Evolutionary conservation across 2,329 filamentous ascomycete species (phyloP), one percentile per base, ranked within the genome.

Genomic region (Aureobasidium sp.): DNA sequence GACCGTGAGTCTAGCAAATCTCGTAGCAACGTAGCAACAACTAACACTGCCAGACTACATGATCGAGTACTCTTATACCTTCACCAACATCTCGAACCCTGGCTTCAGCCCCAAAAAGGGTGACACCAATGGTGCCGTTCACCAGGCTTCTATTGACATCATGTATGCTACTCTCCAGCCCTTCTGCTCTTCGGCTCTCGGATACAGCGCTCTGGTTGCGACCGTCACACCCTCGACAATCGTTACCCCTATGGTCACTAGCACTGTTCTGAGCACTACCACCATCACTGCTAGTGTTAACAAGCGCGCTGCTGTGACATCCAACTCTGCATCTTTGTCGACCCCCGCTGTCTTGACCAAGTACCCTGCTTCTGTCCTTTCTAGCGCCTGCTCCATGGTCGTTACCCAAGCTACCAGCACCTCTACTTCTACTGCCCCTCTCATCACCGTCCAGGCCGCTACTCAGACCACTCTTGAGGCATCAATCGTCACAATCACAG

Each of bases 81-180:
- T 62, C 42, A 65, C 53, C 52, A 66, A 67, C 51, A 46, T 44
- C 17, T 55, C 60, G 5, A 62, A 63, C 51, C 48, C 64, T 20
- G 64, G 64, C 12, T 52, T 56, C 44, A 46, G 53, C 15, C 51
- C 62, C 12, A 51, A 39, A 9, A 42, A 41, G 41, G 57, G 57
- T 1, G 51, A 62, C 58, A 63, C 58, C 13, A 36, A 62, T 23
- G 61, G 52, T n/a, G 66, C 64, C 15, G 42, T 67, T 23, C 36
- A 63, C 53, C 66, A 67, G 53, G 66, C 66, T n/a, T 57, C 57
- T 4, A 62, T 57, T 20, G 66, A 66, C 41, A 62, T 67, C 42
- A 46, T 41, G n/a, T 65, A 59, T 41, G 44, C 53, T 26, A 59
- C 61, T 17, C 53, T 67, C 12, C 61, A 66, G 52, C 63, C 65